A percentile compares a stretch with the other conserved stretches of the same genome.
phyloP scores from a whole-genome alignment of 2,329 filamentous ascomycete genomes.

The Aspergillus niger region DNA sequence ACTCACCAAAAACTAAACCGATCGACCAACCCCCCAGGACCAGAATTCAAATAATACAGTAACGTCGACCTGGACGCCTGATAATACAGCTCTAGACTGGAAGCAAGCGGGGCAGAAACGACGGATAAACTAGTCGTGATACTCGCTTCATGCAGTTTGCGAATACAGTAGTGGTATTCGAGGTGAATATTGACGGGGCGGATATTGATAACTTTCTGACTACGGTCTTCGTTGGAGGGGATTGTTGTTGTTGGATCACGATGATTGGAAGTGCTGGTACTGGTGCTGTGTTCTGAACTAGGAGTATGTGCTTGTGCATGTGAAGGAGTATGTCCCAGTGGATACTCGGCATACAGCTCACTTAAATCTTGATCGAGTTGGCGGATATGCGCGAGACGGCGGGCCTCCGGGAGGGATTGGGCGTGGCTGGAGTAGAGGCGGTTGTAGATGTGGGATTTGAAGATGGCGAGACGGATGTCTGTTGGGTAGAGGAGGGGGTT shows the following conservation, averaged over 20 bases:
- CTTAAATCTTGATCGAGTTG: conserved; percentile 29
- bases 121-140: conserved; percentile 3
- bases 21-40: not conserved
- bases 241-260: too few relatives aligned
- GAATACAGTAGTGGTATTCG: conserved; percentile 30
- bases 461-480: conserved; percentile 25
- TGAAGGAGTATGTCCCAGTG: not conserved
- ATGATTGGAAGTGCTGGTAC: too few relatives aligned
- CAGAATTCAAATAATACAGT: conserved; percentile 16
- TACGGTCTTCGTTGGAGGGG: not conserved
- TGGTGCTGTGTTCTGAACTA: too few relatives aligned
- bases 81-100: conserved; percentile 28
- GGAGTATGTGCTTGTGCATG: too few relatives aligned
- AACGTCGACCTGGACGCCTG: conserved; percentile 27
- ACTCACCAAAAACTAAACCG: not conserved
- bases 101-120: conserved; percentile 13
- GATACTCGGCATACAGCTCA: conserved; percentile 22
- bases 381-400: conserved; percentile 26
- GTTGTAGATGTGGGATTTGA: conserved; percentile 27
- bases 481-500: conserved; percentile 27
- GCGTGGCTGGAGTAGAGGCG: conserved; percentile 24
- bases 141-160: conserved; percentile 28
- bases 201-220: conserved; percentile 12
- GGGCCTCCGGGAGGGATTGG: conserved; percentile 18
- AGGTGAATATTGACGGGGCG: conserved; percentile 28